Base-by-base conservation (phyloP, 805 yeast genomes). In the Ogataea naganishii region DNA sequence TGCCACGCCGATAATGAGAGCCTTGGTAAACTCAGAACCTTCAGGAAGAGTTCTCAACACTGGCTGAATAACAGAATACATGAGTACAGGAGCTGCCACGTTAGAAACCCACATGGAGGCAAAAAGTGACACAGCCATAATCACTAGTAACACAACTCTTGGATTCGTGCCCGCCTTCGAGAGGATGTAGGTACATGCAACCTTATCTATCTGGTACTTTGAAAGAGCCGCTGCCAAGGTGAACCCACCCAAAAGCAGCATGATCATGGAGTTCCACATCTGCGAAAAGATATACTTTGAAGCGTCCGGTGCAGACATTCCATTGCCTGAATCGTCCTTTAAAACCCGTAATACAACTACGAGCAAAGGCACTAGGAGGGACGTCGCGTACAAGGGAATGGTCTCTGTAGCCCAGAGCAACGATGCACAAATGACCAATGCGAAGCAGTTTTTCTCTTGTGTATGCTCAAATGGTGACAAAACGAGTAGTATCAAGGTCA, bases 321-420 rank as follows among this genome's bases (percentile, higher is more conserved):
- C 64, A 14, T 59, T 56, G 9, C 67, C 66, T 2, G 67, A 54
- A 4, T 51, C 57, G 41, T 77, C 74, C 38, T 76, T 78, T 40
- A 81, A 53, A 1, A 85, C 86, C 3, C 76, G 71, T 14, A 85
- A 63, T 1, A 75, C 53, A 1, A 92, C 94, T 23, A 85, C 74
- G 30, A 89, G 58, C 26, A 89, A 60, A 1, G 98, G 98, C 13
- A 92, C 72, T 21, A 84, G 46, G 33, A 89, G 53, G 0, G 96
- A 80, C 2, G 98, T 89, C 11, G 81, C 94, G 56, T 84, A 92
- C 24, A 89, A 61, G 5, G 97, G 97, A 39, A 89, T 74, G 0
- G 95, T 74, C 49, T 89, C 98, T 8, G 96, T 83, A 0, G 97
- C 96, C 98, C 97, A 89, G 16, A 88, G 60, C 29, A 88, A 49